A percentile compares a stretch with the other conserved stretches of the same genome.
Conservation (phyloP, 192 early-diverging fungal genomes). For the Entomortierella parvispora region DNA sequence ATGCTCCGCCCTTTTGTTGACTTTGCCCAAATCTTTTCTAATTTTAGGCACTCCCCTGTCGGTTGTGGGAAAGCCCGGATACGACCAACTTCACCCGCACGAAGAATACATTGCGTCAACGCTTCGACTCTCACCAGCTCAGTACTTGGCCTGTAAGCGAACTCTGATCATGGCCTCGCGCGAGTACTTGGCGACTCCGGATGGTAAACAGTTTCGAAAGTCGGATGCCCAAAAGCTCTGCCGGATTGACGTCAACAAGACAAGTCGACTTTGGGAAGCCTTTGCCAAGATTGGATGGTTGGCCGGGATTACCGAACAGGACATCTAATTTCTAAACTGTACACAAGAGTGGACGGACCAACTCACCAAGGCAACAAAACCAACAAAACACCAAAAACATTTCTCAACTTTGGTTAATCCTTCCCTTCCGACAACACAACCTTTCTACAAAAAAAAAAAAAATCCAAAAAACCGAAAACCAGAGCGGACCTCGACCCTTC, state of each 20-base stretch:
- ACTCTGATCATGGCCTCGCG: conserved; percentile 75
- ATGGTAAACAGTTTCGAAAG: conserved; percentile 76
- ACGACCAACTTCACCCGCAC: conserved; percentile 64
- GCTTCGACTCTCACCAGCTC: conserved; percentile 83
- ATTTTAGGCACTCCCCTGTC: conserved; percentile 54
- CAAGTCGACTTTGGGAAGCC: conserved; percentile 88
- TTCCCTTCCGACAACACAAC: not conserved
- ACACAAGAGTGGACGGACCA: not conserved
- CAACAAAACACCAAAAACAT: not conserved
- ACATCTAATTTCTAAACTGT: conserved; percentile 16
- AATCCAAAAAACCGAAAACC: too few species aligned
- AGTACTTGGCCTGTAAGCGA: conserved; percentile 86
- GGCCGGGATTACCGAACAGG: conserved; percentile 28
- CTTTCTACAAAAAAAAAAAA: too few species aligned
- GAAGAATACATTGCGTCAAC: conserved; percentile 81
- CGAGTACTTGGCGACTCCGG: conserved; percentile 50
- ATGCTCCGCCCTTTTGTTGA: not conserved
- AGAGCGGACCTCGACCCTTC: not conserved
- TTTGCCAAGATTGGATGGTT: conserved; percentile 91
- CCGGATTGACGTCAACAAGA: conserved; percentile 96
- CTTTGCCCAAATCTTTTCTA: not conserved
- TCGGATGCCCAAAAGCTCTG: conserved; percentile 91
- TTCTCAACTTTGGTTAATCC: not conserved
- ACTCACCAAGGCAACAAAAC: not conserved
- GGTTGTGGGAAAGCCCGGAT: conserved; percentile 54